Conservation (phyloP, 169 alveolate genomes). For the Cytauxzoon felis region DNA sequence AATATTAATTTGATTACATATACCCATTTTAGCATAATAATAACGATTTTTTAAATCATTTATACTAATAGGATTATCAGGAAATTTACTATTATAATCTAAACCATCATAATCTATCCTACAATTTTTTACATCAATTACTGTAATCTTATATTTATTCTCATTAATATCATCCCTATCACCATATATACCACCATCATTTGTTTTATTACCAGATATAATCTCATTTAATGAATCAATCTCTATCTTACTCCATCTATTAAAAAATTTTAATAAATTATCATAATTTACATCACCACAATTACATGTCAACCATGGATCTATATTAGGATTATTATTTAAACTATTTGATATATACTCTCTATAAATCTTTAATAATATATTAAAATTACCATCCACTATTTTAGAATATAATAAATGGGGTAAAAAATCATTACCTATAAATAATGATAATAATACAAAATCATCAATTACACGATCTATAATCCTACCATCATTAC, state of each 20-base stretch:
- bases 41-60: slow-evolving; percentile 56
- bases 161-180: background rate
- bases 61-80: slow-evolving; percentile 46
- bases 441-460: slow-evolving; percentile 88
- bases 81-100: slow-evolving; percentile 53
- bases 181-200: slow-evolving; percentile 3
- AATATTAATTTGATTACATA: slow-evolving; percentile 74
- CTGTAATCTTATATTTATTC: slow-evolving; percentile 8
- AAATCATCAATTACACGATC: slow-evolving; percentile 91
- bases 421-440: slow-evolving; percentile 96
- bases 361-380: slow-evolving; percentile 44
- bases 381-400: slow-evolving; percentile 55
- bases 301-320: slow-evolving; percentile 47
- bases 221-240: slow-evolving; percentile 12
- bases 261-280: slow-evolving; percentile 29
- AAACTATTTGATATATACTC: slow-evolving; percentile 35
- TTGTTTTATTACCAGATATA: slow-evolving; percentile 1
- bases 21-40: slow-evolving; percentile 68
- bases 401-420: slow-evolving; percentile 65
- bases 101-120: slow-evolving; percentile 55
- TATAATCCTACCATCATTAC: slow-evolving; percentile 51
- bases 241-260: slow-evolving; percentile 21
- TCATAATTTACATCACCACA: slow-evolving; percentile 58
- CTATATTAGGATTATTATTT: slow-evolving; percentile 8
- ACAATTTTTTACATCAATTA: slow-evolving; percentile 40